Evolutionary conservation across 768 basidiomycete species (phyloP).

Genomic region (Podaxis sp.): DNA sequence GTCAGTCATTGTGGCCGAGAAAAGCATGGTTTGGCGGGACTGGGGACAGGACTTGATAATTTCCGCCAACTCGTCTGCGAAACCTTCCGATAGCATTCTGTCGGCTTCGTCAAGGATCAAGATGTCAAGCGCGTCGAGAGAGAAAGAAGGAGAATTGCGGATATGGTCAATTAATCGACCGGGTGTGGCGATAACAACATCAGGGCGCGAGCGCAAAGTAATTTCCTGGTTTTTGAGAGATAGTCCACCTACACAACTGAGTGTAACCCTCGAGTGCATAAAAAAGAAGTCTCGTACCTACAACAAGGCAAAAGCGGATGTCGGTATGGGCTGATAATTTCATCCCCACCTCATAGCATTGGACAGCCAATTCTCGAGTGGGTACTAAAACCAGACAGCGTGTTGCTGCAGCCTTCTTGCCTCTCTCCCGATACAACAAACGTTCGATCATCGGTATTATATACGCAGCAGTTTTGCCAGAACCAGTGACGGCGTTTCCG

Average conservation of each 20-base stretch:
- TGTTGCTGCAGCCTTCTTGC: conserved; percentile 79
- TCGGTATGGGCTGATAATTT: conserved; percentile 87
- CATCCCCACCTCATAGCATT: conserved; percentile 89
- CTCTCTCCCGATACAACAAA: conserved; percentile 85
- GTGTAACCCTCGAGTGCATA: conserved; percentile 7
- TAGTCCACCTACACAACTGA: conserved; percentile 63
- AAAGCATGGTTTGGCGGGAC: conserved; percentile 95
- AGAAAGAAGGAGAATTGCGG: conserved; percentile 91
- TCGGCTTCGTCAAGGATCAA: conserved; percentile 97
- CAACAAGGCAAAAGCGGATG: conserved; percentile 85
- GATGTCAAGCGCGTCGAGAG: conserved; percentile 87
- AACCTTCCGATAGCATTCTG: conserved; percentile 94
- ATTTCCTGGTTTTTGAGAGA: conserved; percentile 91
- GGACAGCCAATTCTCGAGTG: conserved; percentile 92
- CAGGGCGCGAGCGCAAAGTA: conserved; percentile 80
- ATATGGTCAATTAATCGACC: conserved; percentile 98
- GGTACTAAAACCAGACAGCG: conserved; percentile 92
- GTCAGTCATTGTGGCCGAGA: conserved; percentile 99
- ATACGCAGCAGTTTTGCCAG: conserved; percentile 98
- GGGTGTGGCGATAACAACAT: conserved; percentile 94
- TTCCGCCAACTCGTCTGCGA: conserved; percentile 90
- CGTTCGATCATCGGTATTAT: conserved; percentile 93
- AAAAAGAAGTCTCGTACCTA: conserved; percentile 52
- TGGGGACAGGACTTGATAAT: conserved; percentile 87
- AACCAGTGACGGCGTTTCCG: conserved; percentile 93